Evolutionary conservation across 805 yeast genomes (phyloP).

Genomic region (Hanseniaspora meyeri): DNA sequence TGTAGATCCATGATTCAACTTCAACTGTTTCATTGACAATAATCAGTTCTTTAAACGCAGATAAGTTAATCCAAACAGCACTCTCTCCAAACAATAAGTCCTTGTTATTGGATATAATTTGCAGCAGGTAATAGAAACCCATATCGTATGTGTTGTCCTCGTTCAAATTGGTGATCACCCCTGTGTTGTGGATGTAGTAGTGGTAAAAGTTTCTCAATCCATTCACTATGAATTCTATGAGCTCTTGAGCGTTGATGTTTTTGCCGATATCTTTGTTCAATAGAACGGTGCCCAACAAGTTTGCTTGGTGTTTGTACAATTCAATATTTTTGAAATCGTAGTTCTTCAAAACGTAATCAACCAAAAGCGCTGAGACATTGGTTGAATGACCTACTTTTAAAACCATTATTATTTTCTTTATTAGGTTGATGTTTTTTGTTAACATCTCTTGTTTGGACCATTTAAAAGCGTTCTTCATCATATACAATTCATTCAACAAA

Average conservation of each 20-base stretch:
- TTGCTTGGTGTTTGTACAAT: not conserved
- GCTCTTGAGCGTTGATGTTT: not conserved
- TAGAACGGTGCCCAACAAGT: not conserved
- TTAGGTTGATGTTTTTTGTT: not conserved
- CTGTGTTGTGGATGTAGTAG: slow-evolving; percentile 9
- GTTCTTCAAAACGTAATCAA: not conserved
- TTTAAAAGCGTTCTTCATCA: slow-evolving; percentile 2
- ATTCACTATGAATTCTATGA: not conserved
- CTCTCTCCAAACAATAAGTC: not conserved
- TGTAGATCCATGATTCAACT: not conserved
- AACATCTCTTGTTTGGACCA: slow-evolving; percentile 12
- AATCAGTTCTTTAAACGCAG: slow-evolving; percentile 2
- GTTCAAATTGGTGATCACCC: not conserved
- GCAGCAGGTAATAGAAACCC: not conserved
- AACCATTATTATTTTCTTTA: not conserved
- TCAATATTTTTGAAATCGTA: not conserved
- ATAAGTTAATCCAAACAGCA: not conserved
- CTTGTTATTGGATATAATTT: not conserved
- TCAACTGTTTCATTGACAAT: not conserved
- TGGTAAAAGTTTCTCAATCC: slow-evolving; percentile 4
- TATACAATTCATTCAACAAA: not conserved
- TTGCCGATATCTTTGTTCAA: not conserved
- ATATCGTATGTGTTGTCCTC: not conserved
- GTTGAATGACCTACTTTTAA: not conserved
- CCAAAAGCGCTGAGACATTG: not conserved